These are phyloP conservation scores for Botrytis galanthina DNA, from an alignment of 2,329 filamentous ascomycete species.

Conservation along the genomic window DNA sequence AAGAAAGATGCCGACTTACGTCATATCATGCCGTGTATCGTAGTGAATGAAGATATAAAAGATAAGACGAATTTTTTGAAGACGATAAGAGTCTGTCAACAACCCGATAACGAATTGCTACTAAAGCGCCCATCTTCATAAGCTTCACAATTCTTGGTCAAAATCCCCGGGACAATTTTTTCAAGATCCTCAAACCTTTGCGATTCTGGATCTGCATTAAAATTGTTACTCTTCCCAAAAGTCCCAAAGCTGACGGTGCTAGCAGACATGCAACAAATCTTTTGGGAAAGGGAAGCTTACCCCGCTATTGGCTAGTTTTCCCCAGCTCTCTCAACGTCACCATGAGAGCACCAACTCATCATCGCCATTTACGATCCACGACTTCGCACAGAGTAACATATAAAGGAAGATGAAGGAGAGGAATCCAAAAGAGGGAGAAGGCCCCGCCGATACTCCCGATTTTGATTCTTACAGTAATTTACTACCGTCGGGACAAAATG, in stretches of 20 bases:
- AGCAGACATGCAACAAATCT: slow-evolving; percentile 2
- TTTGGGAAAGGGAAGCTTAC: background rate
- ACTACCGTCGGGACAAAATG: background rate
- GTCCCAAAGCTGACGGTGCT: too few species aligned
- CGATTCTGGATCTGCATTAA: background rate
- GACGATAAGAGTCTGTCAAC: slow-evolving; percentile 1
- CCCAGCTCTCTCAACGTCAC: background rate
- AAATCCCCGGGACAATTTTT: background rate
- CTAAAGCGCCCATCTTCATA: background rate
- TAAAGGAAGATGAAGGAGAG: background rate
- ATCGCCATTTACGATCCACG: background rate
- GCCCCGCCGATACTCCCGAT: background rate
- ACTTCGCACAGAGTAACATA: background rate
- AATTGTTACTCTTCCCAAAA: background rate
- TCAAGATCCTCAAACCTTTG: background rate
- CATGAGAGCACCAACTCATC: background rate
- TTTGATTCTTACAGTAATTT: background rate
- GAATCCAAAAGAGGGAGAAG: background rate
- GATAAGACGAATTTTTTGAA: background rate
- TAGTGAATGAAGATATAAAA: background rate
- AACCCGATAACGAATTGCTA: slow-evolving; percentile 8
- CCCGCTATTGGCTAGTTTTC: background rate
- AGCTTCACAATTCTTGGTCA: background rate
- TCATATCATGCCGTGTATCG: background rate
- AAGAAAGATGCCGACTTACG: background rate